phyloP scores from a whole-genome alignment of 305 asterid genomes.

The Plantago rigida region DNA sequence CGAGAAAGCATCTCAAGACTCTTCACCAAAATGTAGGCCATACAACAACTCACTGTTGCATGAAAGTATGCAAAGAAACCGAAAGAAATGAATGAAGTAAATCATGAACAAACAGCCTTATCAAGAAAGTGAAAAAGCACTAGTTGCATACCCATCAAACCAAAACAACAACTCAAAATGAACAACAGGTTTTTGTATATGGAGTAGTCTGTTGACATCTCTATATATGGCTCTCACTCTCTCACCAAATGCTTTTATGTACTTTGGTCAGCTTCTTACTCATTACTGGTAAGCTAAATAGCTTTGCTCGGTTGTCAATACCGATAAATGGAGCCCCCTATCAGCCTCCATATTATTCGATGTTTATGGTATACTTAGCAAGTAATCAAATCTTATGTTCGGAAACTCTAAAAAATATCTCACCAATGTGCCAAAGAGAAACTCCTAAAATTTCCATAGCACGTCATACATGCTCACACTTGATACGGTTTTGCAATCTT shows the following conservation, averaged over 20 bases:
- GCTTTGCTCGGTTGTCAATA: slow-evolving; percentile 25
- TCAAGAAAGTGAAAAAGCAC: slow-evolving; percentile 16
- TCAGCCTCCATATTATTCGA: slow-evolving; percentile 20
- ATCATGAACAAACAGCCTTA: slow-evolving; percentile 20
- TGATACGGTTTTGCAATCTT: not conserved
- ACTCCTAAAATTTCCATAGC: too few species aligned
- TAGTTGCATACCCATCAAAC: slow-evolving; percentile 16
- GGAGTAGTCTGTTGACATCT: slow-evolving; percentile 23
- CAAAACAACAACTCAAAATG: slow-evolving; percentile 24
- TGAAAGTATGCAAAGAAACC: slow-evolving; percentile 4
- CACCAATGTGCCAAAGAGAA: not conserved
- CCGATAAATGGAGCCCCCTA: slow-evolving; percentile 22
- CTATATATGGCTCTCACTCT: slow-evolving; percentile 25
- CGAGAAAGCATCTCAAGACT: slow-evolving; percentile 24
- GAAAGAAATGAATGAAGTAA: not conserved
- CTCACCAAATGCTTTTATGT: slow-evolving; percentile 23
- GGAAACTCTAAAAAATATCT: not conserved
- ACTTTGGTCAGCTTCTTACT: slow-evolving; percentile 31
- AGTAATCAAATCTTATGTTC: slow-evolving; percentile 19
- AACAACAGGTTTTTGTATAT: slow-evolving; percentile 14
- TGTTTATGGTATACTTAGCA: slow-evolving; percentile 9
- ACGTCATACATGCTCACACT: too few species aligned
- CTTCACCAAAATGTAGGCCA: slow-evolving; percentile 19
- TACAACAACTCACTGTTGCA: slow-evolving; percentile 15
- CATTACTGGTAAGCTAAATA: slow-evolving; percentile 26